Conservation (phyloP, 2,329 filamentous ascomycete genomes). For the Hortaea werneckii region DNA sequence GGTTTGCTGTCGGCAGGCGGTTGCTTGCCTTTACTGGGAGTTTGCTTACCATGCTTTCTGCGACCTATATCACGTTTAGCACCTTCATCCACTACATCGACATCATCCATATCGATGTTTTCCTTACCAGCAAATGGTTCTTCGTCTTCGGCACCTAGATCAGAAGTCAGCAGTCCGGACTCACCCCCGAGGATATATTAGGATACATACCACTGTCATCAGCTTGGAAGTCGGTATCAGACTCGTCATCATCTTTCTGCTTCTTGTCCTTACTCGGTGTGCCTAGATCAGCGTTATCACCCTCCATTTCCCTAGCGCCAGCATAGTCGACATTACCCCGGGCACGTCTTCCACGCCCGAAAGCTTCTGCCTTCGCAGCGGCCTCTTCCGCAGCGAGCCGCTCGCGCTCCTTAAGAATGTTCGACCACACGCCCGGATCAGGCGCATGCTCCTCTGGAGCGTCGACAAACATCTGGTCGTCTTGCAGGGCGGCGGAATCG, state of each 20-base stretch:
- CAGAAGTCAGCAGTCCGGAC: too few species aligned
- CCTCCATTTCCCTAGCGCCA: slow-evolving; percentile 18
- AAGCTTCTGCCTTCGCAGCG: slow-evolving; percentile 57
- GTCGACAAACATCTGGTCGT: slow-evolving; percentile 25
- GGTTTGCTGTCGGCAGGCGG: too few species aligned
- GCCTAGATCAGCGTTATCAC: slow-evolving; percentile 9
- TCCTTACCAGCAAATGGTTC: slow-evolving; percentile 22
- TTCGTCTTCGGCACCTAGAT: slow-evolving; percentile 21
- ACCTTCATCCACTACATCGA: slow-evolving; percentile 4
- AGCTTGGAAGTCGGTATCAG: slow-evolving; percentile 42
- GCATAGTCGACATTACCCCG: slow-evolving; percentile 48
- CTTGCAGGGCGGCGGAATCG: slow-evolving; percentile 55
- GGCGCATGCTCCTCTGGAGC: slow-evolving; percentile 33
- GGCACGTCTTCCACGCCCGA: slow-evolving; percentile 75
- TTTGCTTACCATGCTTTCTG: slow-evolving; percentile 13
- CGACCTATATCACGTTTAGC: slow-evolving; percentile 20
- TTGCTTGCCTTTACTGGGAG: background rate
- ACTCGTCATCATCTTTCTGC: slow-evolving; percentile 28
- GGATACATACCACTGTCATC: slow-evolving; percentile 28
- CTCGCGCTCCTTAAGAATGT: slow-evolving; percentile 76
- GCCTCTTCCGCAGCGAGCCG: slow-evolving; percentile 64
- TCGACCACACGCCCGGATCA: slow-evolving; percentile 73
- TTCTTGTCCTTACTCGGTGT: slow-evolving; percentile 26
- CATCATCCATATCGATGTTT: slow-evolving; percentile 8
- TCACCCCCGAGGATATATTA: too few species aligned